Base-by-base conservation (phyloP, 2,329 filamentous ascomycete species). In the Hymenoscyphus fraxineus region DNA sequence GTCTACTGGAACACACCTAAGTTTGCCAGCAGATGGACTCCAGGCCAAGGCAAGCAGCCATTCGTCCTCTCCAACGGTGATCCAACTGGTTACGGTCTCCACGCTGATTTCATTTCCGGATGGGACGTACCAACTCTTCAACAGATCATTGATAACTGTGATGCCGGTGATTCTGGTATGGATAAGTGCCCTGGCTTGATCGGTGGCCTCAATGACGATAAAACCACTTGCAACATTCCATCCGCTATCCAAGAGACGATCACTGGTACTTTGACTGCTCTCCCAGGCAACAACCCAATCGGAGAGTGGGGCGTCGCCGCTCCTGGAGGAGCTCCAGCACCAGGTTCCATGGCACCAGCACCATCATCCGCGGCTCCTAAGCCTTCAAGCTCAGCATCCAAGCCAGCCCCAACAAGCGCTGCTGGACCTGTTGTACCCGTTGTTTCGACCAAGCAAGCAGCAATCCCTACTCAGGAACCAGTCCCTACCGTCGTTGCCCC, bases 41-140 rank as follows among this genome's bases (percentile, higher is more conserved):
- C 85, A 68, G 90, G 89, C 63, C 69, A 80, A 84, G 66, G 75
- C 79, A 35, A 81, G 83, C 57, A 85, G 91, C 59, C 86, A 89
- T 97, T 95, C 72, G 82, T 93, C 60, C 79, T 96, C 61, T 81
- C 92, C 62, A 92, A 93, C 71, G 91, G 92, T 65, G 93, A 97
- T 73, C 82, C 84, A 35, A 88, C 88, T 70, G 88, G 92, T 58
- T 91, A 83, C 70, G 87, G 89, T 57, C 91, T 92, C 79, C 86
- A 95, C 74, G 92, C 82, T 58, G 92, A 96, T 74, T 93, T 94
- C 77, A 85, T 93, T 72, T 86, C 83, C 71, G 92, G 90, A 54
- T 96, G 92, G 92, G 84, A 93, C 3, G 73, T 78, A 4, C 79
- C 81, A 5, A 87, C 91, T 75, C 83, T 95, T 38, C 86, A 93